These are phyloP conservation scores for Toxicodendron radicans DNA, from an alignment of 345 rosid genomes.

Conservation along the genomic window DNA sequence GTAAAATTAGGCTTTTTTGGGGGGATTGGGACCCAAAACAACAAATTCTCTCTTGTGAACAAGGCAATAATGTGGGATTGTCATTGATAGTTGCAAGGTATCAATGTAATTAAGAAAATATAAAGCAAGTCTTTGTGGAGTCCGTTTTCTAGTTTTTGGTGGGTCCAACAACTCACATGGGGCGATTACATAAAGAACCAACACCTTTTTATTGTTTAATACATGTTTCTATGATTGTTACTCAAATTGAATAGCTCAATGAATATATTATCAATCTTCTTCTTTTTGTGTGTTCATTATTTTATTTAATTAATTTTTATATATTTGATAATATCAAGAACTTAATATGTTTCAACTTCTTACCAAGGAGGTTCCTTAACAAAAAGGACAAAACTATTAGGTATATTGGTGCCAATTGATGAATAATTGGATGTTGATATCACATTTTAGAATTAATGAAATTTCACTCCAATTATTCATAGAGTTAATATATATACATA, in stretches of 20 bases:
- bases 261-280: background rate
- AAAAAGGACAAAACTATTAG: slow-evolving; percentile 26
- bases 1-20: slow-evolving; percentile 23
- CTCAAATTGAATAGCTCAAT: slow-evolving; percentile 6
- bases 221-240: background rate
- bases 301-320: background rate
- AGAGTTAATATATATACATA: too few relatives aligned
- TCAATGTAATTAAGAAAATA: slow-evolving; percentile 37
- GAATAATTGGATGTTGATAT: slow-evolving; percentile 10
- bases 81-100: slow-evolving; percentile 44
- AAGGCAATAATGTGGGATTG: slow-evolving; percentile 43
- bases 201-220: slow-evolving; percentile 28
- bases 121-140: slow-evolving; percentile 43
- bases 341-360: background rate
- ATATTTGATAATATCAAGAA: too few relatives aligned
- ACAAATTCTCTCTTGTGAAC: slow-evolving; percentile 27
- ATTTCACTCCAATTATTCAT: too few relatives aligned
- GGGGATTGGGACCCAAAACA: slow-evolving; percentile 33
- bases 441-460: background rate
- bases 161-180: slow-evolving; percentile 57
- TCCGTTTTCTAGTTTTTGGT: slow-evolving; percentile 32
- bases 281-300: background rate
- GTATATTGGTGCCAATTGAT: slow-evolving; percentile 26
- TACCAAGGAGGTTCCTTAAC: background rate
- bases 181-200: slow-evolving; percentile 40